Conservation (phyloP, 805 yeast species). For the Starmerella geochares region DNA sequence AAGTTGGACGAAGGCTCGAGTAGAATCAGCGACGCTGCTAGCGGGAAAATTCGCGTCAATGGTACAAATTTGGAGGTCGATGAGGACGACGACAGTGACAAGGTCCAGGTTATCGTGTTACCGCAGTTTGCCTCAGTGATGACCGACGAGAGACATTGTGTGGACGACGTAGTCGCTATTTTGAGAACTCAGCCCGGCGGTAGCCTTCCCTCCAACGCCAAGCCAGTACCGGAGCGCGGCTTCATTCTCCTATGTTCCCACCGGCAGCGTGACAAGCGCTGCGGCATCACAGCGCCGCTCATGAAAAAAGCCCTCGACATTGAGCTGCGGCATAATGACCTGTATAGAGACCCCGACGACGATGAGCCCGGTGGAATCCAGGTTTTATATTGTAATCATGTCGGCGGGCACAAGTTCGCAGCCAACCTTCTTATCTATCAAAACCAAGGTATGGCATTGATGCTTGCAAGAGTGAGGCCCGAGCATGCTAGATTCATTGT, state of each 20-base stretch:
- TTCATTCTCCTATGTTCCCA: slow-evolving; percentile 75
- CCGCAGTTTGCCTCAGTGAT: slow-evolving; percentile 31
- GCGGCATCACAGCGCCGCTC: slow-evolving; percentile 90
- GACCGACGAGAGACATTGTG: slow-evolving; percentile 26
- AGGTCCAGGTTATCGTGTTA: slow-evolving; percentile 22
- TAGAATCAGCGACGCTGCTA: slow-evolving; percentile 17
- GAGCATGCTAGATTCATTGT: slow-evolving; percentile 61
- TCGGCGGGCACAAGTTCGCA: slow-evolving; percentile 92
- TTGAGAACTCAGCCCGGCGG: slow-evolving; percentile 18
- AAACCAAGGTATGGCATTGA: slow-evolving; percentile 62
- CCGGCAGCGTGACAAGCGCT: slow-evolving; percentile 78
- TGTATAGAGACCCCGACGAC: slow-evolving; percentile 70
- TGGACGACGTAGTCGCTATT: slow-evolving; percentile 19
- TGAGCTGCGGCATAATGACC: slow-evolving; percentile 57
- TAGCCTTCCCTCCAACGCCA: slow-evolving; percentile 19
- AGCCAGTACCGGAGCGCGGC: slow-evolving; percentile 22
- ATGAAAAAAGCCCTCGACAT: slow-evolving; percentile 69
- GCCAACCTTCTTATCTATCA: slow-evolving; percentile 77
- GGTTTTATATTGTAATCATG: slow-evolving; percentile 67
- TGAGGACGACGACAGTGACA: slow-evolving; percentile 12
- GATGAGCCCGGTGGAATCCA: slow-evolving; percentile 62
- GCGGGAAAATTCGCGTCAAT: slow-evolving; percentile 25
- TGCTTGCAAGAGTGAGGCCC: slow-evolving; percentile 85
- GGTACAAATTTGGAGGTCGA: slow-evolving; percentile 26
- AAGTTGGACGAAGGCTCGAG: slow-evolving; percentile 30